phyloP scores from a whole-genome alignment of 441 rosid genomes.

The Corymbia citriodora region DNA sequence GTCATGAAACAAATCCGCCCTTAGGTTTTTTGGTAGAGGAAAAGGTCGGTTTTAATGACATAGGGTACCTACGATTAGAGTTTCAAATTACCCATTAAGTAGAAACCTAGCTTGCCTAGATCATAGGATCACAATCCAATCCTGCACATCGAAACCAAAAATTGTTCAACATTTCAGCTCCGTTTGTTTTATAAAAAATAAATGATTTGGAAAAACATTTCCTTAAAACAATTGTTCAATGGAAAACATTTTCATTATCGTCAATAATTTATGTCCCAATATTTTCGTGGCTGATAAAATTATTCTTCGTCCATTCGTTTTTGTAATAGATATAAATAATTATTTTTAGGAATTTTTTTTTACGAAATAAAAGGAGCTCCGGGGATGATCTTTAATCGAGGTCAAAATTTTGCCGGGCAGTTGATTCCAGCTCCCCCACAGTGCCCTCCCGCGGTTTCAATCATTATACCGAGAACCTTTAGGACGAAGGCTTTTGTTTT shows the following conservation, averaged over 20 bases:
- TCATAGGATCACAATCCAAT: neutral
- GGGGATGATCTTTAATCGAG: too few relatives aligned
- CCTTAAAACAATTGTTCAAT: too few relatives aligned
- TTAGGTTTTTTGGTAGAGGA: neutral
- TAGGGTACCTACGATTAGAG: neutral
- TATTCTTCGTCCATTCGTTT: too few relatives aligned
- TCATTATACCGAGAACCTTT: neutral
- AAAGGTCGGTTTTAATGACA: neutral
- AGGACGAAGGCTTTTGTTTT: neutral
- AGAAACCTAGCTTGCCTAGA: neutral
- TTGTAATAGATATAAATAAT: too few relatives aligned
- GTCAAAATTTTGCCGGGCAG: neutral
- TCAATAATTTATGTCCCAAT: too few relatives aligned
- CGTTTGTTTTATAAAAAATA: too few relatives aligned
- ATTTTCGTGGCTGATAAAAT: too few relatives aligned
- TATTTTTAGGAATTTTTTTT: too few relatives aligned
- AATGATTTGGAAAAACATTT: too few relatives aligned
- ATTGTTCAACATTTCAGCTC: neutral
- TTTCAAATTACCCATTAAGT: neutral
- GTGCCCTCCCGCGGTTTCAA: neutral
- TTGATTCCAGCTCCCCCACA: neutral
- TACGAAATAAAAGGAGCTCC: too few relatives aligned
- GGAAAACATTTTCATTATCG: too few relatives aligned
- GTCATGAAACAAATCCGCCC: neutral
- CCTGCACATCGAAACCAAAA: neutral